Conservation (phyloP, 371 early-diverging fungal species). For the Umbelopsis sp. region DNA sequence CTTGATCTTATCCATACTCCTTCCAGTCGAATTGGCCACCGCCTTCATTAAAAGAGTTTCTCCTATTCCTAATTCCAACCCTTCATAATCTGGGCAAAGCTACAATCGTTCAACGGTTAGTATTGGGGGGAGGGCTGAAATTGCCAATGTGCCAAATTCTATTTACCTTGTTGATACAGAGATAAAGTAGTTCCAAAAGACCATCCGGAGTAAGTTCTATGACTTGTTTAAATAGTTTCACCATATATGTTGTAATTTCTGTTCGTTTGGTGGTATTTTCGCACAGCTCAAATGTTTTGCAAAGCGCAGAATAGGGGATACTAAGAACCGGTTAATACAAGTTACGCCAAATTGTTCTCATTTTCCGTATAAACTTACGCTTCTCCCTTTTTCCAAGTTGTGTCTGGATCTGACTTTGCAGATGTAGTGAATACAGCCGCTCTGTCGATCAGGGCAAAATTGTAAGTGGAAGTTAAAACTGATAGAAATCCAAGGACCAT, state of each 20-base stretch:
- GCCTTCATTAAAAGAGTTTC: slow-evolving; percentile 95
- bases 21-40: slow-evolving; percentile 88
- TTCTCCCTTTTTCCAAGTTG: slow-evolving; percentile 52
- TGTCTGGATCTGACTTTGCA: slow-evolving; percentile 24
- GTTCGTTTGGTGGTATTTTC: slow-evolving; percentile 75
- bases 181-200: slow-evolving; percentile 80
- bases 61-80: slow-evolving; percentile 96
- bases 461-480: background rate
- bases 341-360: background rate
- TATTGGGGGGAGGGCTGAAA: background rate
- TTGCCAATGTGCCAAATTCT: background rate
- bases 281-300: slow-evolving; percentile 85
- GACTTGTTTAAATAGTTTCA: slow-evolving; percentile 76
- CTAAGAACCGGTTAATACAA: slow-evolving; percentile 29
- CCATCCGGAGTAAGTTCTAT: slow-evolving; percentile 73
- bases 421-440: slow-evolving; percentile 40
- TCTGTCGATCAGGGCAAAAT: slow-evolving; percentile 19
- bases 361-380: slow-evolving; percentile 32
- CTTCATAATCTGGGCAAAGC: slow-evolving; percentile 96
- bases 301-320: slow-evolving; percentile 85
- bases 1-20: slow-evolving; percentile 78
- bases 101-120: slow-evolving; percentile 27
- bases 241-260: slow-evolving; percentile 81
- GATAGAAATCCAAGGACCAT: background rate
- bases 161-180: slow-evolving; percentile 89